Evolutionary conservation across 176 grass and related monocot genomes (phyloP), one percentile per base, ranked within the genome.

Genomic region (Lolium multiflorum): DNA sequence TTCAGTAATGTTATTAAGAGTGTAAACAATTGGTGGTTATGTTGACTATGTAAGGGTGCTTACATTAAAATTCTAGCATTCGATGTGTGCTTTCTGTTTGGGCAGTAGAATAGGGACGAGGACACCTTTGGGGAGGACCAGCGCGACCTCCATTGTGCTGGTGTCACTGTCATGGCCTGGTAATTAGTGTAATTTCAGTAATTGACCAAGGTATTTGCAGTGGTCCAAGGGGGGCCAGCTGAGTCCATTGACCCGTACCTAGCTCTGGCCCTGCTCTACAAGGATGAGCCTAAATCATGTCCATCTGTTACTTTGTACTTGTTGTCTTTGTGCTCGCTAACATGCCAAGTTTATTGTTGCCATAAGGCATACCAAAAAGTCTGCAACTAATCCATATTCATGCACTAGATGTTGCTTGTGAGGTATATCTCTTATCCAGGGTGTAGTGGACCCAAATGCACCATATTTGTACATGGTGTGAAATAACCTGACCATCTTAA

Each of bases 161-260:
- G 48, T 76, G 24, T 52, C 47, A 76, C 15, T 52, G 14, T 52
- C 72, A 31, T 76, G 63, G 14, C 13, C 47, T 75, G 49, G 11
- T 51, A 51, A 24, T 75, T 75, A 75, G 15, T 75, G 50, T 74
- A 75, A 28, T 26, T 75, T 75, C 47, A 76, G 14, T 52, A 51
- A 26, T 75, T 74, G 51, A 76, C 72, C 1, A 31, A 52, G 22
- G 7, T 31, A 76, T 76, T 74, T 76, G 46, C 46, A 28, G 46
- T 74, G 1, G 14, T 21, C 6, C 14, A 15, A 50, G 50, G 50
- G 6, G 47, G 12, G 46, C 8, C 14, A 52, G 8, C 15, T 52
- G 47, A 11, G 7, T 47, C 11, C 47, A 75, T 28, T 28, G 31
- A 17, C 72, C 71, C 4, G 8, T 51, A 52, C 13, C 48, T 52